phyloP scores from a whole-genome alignment of 441 rosid genomes.

The Brassica hybrid region DNA sequence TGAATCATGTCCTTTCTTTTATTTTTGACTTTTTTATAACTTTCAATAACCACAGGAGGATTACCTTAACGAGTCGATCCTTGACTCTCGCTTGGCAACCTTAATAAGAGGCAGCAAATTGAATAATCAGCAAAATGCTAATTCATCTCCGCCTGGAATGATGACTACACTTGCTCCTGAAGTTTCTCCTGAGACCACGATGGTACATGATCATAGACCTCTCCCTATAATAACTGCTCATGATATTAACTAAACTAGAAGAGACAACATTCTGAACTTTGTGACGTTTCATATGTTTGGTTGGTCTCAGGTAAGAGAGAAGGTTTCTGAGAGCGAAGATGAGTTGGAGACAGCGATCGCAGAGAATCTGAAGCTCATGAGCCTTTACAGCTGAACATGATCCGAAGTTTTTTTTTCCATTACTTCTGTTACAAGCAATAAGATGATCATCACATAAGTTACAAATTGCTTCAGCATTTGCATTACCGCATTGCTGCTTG shows the following conservation, averaged over 20 bases:
- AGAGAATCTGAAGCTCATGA: conserved; percentile 53
- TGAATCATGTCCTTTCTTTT: conserved; percentile 21
- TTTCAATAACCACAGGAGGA: conserved; percentile 67
- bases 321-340: conserved; percentile 83
- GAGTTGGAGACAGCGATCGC: conserved; percentile 90
- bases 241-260: no score
- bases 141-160: conserved; percentile 65
- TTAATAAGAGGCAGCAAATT: conserved; percentile 53
- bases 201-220: neutral
- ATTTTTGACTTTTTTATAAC: conserved; percentile 30
- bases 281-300: neutral
- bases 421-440: conserved; percentile 24
- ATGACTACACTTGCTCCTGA: conserved; percentile 46
- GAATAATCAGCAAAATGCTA: conserved; percentile 44
- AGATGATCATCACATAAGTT: neutral
- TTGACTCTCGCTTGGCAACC: conserved; percentile 65
- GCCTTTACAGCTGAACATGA: neutral
- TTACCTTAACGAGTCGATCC: conserved; percentile 62
- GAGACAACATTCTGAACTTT: neutral
- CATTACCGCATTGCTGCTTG: neutral
- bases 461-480: neutral
- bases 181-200: neutral
- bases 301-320: conserved; percentile 69
- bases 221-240: no score
- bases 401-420: neutral